These are phyloP conservation scores for Lactarius hengduanensis DNA, from an alignment of 768 basidiomycete species.

Conservation along the genomic window DNA sequence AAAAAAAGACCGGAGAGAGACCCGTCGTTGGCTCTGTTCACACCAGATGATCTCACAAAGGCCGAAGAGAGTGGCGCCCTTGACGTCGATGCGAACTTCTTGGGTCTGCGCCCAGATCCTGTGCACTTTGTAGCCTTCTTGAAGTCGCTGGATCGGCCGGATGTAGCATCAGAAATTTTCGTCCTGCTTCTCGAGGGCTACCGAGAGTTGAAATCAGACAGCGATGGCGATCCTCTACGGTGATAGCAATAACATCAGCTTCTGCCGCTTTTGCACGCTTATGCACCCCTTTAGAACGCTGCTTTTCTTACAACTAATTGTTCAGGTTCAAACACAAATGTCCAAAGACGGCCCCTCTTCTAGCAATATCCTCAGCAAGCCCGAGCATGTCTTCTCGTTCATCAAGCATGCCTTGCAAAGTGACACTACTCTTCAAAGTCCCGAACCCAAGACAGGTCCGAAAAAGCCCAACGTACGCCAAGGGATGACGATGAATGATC, in stretches of 20 bases:
- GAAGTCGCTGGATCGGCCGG: slow-evolving; percentile 60
- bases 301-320: slow-evolving; percentile 73
- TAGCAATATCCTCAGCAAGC: slow-evolving; percentile 59
- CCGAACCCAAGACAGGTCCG: slow-evolving; percentile 9
- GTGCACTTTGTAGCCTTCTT: slow-evolving; percentile 63
- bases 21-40: slow-evolving; percentile 44
- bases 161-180: slow-evolving; percentile 72
- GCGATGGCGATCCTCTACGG: slow-evolving; percentile 53
- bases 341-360: slow-evolving; percentile 49
- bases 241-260: slow-evolving; percentile 33
- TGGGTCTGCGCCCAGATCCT: slow-evolving; percentile 78
- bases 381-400: slow-evolving; percentile 76
- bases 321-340: slow-evolving; percentile 75
- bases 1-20: slow-evolving; percentile 28
- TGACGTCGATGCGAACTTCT: slow-evolving; percentile 52
- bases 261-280: background rate
- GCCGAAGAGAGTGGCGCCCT: slow-evolving; percentile 44
- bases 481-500: slow-evolving; percentile 38
- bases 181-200: slow-evolving; percentile 72
- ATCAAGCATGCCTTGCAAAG: slow-evolving; percentile 71
- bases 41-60: slow-evolving; percentile 47
- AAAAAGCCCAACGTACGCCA: background rate
- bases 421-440: slow-evolving; percentile 14
- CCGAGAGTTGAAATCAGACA: slow-evolving; percentile 40
- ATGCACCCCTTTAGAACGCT: slow-evolving; percentile 49